These are phyloP conservation scores for Candida frijolesensis DNA, from an alignment of 1,139 yeast species.

Conservation along the genomic window DNA sequence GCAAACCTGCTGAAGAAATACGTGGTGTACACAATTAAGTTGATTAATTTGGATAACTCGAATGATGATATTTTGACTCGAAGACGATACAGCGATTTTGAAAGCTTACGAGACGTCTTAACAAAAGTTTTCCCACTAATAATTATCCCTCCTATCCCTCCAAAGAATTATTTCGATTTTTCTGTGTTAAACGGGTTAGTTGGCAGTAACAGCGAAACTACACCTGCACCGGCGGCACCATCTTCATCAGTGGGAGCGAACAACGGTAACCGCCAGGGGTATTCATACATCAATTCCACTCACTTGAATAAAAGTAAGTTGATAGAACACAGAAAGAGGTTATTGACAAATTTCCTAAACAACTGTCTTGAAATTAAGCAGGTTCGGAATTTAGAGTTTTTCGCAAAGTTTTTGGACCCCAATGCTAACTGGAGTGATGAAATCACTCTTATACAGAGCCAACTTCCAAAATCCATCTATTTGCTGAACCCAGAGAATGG, in stretches of 20 bases:
- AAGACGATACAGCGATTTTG: constrained; percentile 91
- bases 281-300: constrained; percentile 47
- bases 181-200: constrained; percentile 40
- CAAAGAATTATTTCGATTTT: constrained; percentile 64
- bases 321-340: constrained; percentile 69
- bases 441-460: constrained; percentile 38
- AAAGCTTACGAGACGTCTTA: constrained; percentile 70
- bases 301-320: constrained; percentile 43
- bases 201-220: constrained; percentile 12
- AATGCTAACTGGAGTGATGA: constrained; percentile 75
- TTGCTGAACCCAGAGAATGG: constrained; percentile 61
- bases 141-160: constrained; percentile 93
- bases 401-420: constrained; percentile 81
- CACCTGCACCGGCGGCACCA: constrained; percentile 6
- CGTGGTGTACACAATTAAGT: constrained; percentile 76
- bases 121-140: constrained; percentile 77
- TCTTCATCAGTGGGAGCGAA: constrained; percentile 7
- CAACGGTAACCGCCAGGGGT: constrained; percentile 18
- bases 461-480: constrained; percentile 45
- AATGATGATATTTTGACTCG: constrained; percentile 56
- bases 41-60: constrained; percentile 33
- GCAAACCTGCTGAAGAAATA: constrained; percentile 63
- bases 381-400: constrained; percentile 61
- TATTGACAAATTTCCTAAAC: constrained; percentile 76
- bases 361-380: constrained; percentile 64